phyloP scores from a whole-genome alignment of 2,329 filamentous ascomycete species.

The Nannizzia gypsea region DNA sequence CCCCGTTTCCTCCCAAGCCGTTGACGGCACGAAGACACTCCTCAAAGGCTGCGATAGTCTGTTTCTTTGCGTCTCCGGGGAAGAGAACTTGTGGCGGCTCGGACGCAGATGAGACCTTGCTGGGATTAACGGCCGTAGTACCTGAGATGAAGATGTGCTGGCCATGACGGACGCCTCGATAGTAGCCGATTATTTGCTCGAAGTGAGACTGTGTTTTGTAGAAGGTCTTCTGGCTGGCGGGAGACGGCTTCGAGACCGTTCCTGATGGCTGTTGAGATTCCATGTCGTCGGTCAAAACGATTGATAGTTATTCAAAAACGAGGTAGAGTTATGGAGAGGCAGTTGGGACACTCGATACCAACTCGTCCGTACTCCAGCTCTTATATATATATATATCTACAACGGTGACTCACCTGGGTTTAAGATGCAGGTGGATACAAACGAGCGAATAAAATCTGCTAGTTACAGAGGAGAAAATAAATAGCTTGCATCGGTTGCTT shows the following conservation, averaged over 20 bases:
- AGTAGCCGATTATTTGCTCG: constrained; percentile 28
- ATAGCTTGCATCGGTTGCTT: neutral
- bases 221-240: constrained; percentile 14
- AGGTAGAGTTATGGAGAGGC: neutral
- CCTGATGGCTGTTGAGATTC: constrained; percentile 3
- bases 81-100: constrained; percentile 21
- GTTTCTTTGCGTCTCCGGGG: constrained; percentile 23
- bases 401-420: neutral
- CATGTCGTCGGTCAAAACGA: neutral
- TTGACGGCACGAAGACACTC: constrained; percentile 25
- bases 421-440: neutral
- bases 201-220: constrained; percentile 28
- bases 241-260: constrained; percentile 8
- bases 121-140: constrained; percentile 28
- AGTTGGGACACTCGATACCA: neutral
- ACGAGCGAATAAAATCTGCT: neutral
- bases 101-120: constrained; percentile 19
- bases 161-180: constrained; percentile 28
- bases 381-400: neutral
- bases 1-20: constrained; percentile 19
- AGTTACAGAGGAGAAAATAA: neutral
- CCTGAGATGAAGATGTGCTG: constrained; percentile 29
- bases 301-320: neutral
- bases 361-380: neutral
- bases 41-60: constrained; percentile 20